These are phyloP conservation scores for Rossbeevera mucosa DNA, from an alignment of 768 basidiomycete genomes.

Conservation along the genomic window DNA sequence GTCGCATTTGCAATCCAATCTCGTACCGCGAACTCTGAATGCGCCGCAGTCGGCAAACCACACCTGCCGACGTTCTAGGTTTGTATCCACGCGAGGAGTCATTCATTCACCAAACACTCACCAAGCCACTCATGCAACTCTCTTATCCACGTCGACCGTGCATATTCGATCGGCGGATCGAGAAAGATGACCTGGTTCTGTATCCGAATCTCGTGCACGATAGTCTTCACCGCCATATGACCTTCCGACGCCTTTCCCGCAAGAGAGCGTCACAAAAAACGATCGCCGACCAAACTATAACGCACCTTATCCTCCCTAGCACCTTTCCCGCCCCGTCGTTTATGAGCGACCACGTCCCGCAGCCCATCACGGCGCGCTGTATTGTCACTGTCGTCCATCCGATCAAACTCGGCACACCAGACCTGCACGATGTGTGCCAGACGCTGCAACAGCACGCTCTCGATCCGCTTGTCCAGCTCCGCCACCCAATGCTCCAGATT, in stretches of 20 bases:
- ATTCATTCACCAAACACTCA: constrained; percentile 24
- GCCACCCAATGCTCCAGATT: constrained; percentile 92
- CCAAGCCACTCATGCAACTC: constrained; percentile 90
- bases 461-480: constrained; percentile 79
- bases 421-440: constrained; percentile 73
- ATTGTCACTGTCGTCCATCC: constrained; percentile 70
- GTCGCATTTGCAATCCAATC: constrained; percentile 90
- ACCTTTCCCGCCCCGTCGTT: constrained; percentile 48
- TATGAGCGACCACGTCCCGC: neutral
- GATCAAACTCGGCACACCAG: constrained; percentile 87
- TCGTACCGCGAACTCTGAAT: constrained; percentile 97
- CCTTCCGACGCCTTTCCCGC: constrained; percentile 61
- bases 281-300: neutral
- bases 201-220: constrained; percentile 95
- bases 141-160: constrained; percentile 82
- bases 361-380: constrained; percentile 39
- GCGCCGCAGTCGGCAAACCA: constrained; percentile 80
- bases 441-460: constrained; percentile 71
- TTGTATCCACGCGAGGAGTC: neutral
- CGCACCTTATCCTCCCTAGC: constrained; percentile 75
- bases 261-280: neutral
- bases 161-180: constrained; percentile 95
- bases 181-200: constrained; percentile 98
- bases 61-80: constrained; percentile 46
- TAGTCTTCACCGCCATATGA: constrained; percentile 73